Evolutionary conservation across 441 rosid genomes (phyloP).

Genomic region (Arabidopsis hybrid): DNA sequence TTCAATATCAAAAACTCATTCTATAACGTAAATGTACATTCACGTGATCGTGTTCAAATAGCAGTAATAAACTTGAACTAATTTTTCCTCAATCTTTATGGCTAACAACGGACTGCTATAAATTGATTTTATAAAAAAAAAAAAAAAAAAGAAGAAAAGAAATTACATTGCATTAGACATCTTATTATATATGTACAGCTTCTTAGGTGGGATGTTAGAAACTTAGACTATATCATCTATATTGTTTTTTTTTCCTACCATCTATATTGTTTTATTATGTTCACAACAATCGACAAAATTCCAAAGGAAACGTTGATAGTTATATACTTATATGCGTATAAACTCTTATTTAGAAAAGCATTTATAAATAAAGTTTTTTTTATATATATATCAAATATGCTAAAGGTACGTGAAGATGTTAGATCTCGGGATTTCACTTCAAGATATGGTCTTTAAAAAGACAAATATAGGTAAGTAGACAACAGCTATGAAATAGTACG

Average conservation of each 20-base stretch:
- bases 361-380: not conserved
- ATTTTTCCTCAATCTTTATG: not conserved
- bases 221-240: too few species aligned
- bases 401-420: constrained; percentile 17
- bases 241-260: too few species aligned
- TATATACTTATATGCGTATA: not conserved
- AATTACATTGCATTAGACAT: too few species aligned
- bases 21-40: not conserved
- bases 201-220: too few species aligned
- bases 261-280: too few species aligned
- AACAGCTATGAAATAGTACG: constrained; percentile 37
- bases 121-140: not conserved
- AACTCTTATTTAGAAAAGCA: not conserved
- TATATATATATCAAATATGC: not conserved
- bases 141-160: too few species aligned
- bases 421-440: constrained; percentile 20
- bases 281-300: too few species aligned
- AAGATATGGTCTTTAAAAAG: constrained; percentile 31
- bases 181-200: too few species aligned
- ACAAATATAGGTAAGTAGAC: constrained; percentile 36
- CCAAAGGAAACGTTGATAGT: not conserved
- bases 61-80: not conserved
- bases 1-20: not conserved
- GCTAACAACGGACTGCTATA: not conserved
- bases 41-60: not conserved